Evolutionary conservation across 2,329 filamentous ascomycete species (phyloP).

Genomic region (Aspergillus ochraceoroseus): DNA sequence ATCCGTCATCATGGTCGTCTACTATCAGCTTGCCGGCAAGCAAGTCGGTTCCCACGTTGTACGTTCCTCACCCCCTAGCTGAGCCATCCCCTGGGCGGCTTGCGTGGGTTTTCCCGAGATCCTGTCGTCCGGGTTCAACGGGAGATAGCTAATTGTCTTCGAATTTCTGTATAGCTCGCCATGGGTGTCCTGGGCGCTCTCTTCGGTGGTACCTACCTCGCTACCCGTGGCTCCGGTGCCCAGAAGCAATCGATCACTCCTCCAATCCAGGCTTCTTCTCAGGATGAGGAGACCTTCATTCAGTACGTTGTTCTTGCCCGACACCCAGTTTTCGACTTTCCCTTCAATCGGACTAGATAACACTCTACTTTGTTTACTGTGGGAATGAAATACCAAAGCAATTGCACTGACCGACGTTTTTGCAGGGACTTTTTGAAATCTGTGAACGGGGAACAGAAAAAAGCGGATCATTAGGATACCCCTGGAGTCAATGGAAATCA

Average conservation of each 20-base stretch:
- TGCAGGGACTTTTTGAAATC: conserved; percentile 50
- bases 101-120: conserved; percentile 1
- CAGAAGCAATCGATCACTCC: conserved; percentile 48
- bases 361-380: neutral
- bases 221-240: conserved; percentile 42
- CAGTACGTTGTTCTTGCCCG: conserved; percentile 49
- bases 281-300: conserved; percentile 65
- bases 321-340: neutral
- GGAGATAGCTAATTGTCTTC: conserved; percentile 3
- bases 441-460: conserved; percentile 47
- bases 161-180: conserved; percentile 48
- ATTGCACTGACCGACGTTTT: conserved; percentile 1
- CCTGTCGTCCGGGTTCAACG: neutral
- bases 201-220: conserved; percentile 46
- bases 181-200: conserved; percentile 53
- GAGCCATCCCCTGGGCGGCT: conserved; percentile 22
- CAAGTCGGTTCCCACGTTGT: conserved; percentile 51
- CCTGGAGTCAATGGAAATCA: conserved; percentile 7
- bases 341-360: too few relatives aligned
- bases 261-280: conserved; percentile 60
- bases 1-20: conserved; percentile 47
- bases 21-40: conserved; percentile 50
- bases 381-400: neutral
- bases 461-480: conserved; percentile 38
- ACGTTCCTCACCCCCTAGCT: conserved; percentile 29